These are phyloP conservation scores for Avicennia marina DNA, from an alignment of 257 asterid genomes.

Conservation along the genomic window DNA sequence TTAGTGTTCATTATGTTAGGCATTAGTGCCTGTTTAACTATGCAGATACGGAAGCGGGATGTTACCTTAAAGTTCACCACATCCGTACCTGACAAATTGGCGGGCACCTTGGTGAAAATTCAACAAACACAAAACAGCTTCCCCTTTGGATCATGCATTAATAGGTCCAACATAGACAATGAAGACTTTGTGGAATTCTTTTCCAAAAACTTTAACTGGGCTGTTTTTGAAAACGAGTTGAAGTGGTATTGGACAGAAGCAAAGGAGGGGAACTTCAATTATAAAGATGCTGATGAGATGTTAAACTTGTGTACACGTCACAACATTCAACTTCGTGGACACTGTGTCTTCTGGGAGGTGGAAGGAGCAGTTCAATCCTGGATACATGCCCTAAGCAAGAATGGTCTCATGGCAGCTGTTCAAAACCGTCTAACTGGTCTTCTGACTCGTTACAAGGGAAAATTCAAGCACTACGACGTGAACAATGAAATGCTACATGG, in stretches of 20 bases:
- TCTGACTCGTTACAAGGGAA: slow-evolving; percentile 74
- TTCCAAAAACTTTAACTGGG: slow-evolving; percentile 78
- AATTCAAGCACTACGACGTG: slow-evolving; percentile 77
- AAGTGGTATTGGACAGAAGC: slow-evolving; percentile 97
- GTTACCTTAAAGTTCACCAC: slow-evolving; percentile 54
- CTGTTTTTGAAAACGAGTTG: slow-evolving; percentile 84
- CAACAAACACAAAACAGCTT: slow-evolving; percentile 71
- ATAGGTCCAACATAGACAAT: slow-evolving; percentile 58
- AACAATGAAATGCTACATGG: slow-evolving; percentile 93
- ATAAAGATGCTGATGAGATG: slow-evolving; percentile 77
- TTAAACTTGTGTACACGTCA: slow-evolving; percentile 44
- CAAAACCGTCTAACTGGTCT: slow-evolving; percentile 63
- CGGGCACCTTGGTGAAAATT: slow-evolving; percentile 50
- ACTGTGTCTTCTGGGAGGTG: slow-evolving; percentile 95
- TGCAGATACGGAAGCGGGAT: slow-evolving; percentile 85
- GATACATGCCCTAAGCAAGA: slow-evolving; percentile 50
- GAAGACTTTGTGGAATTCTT: slow-evolving; percentile 73
- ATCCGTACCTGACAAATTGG: slow-evolving; percentile 37
- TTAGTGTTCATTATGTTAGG: neutral
- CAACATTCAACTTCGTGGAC: slow-evolving; percentile 73
- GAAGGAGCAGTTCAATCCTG: slow-evolving; percentile 61
- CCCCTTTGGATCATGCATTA: slow-evolving; percentile 76
- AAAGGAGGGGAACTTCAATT: slow-evolving; percentile 64
- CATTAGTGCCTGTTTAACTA: neutral
- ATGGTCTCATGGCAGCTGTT: slow-evolving; percentile 54